Base-by-base conservation (phyloP, 176 grass and related monocot species). In the Microstegium vimineum region DNA sequence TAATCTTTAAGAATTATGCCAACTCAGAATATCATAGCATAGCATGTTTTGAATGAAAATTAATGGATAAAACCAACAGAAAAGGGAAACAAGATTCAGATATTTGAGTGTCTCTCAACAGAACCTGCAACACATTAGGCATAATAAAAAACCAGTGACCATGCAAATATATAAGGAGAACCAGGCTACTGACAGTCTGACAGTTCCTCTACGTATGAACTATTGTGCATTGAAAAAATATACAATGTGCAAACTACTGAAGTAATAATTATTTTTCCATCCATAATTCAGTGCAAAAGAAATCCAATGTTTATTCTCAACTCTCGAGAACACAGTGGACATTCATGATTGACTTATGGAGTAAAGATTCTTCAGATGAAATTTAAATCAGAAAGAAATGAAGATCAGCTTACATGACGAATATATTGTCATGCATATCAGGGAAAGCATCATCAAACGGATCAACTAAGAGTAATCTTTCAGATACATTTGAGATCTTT, bases 381-480 rank as follows among this genome's bases (percentile, higher is more conserved):
- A 77, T 78, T 16, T 38, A 78, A 74, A 84, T 37, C 11, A 71
- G 64, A 71, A 45, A 45, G 25, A 75, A 26, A 66, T 41, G 57
- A 62, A 87, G 42, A 62, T 28, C 74, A 81, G 13, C 90, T 88
- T 89, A 94, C 92, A 94, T 88, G 51, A 98, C 80, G 73, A 94
- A 98, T 85, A 98, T 91, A 86, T 85, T 89, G 82, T 23, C 88
- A 88, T 98, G 86, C 79, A 91, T 77, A 81, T 78, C 88, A 84
- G 92, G 89, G 72, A 93, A 98, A 66, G 67, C 83, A 75, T 93
- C 90, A 90, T 94, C 86, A 91, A 98, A 98, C 2, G 92, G 92
- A 46, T 98, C 92, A 42, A 85, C n/a, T 51, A 98, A 75, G 86
- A 93, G 86, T 65, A 98, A 85, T 69, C 75, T 90, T 88, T 98